Conservation (phyloP, 1,139 yeast genomes). For the Geotrichum candidum region DNA sequence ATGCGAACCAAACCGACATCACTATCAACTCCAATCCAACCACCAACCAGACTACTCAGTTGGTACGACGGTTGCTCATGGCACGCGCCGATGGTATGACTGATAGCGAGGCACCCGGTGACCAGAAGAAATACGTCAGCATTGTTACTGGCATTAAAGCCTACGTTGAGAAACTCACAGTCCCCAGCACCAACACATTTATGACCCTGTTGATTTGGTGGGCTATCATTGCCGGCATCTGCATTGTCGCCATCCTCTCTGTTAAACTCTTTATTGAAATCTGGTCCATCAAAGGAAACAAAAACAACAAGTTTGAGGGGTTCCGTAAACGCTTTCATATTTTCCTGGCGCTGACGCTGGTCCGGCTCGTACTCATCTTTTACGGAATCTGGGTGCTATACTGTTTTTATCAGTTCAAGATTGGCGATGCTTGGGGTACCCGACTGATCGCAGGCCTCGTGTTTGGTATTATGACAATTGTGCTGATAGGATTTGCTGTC, state of each 20-base stretch:
- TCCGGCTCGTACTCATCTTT: constrained; percentile 29
- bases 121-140: constrained; percentile 20
- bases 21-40: not conserved
- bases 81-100: not conserved
- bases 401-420: constrained; percentile 32
- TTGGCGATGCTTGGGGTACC: constrained; percentile 34
- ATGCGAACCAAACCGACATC: constrained; percentile 11
- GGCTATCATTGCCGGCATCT: constrained; percentile 27
- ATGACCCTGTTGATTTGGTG: constrained; percentile 34
- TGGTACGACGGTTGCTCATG: not conserved
- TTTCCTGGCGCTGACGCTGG: constrained; percentile 24
- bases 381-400: constrained; percentile 34
- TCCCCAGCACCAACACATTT: constrained; percentile 34
- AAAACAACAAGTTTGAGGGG: constrained; percentile 23
- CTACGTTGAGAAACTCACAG: constrained; percentile 29
- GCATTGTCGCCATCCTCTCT: constrained; percentile 24
- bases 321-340: constrained; percentile 27
- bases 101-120: not conserved
- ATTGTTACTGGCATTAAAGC: constrained; percentile 31
- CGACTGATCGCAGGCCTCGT: constrained; percentile 31
- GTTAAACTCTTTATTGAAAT: constrained; percentile 28
- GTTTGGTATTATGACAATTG: constrained; percentile 28
- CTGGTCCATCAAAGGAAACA: constrained; percentile 16
- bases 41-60: constrained; percentile 1
- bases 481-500: constrained; percentile 25